phyloP scores from a whole-genome alignment of 805 yeast genomes.

The Yarrowia deformans region DNA sequence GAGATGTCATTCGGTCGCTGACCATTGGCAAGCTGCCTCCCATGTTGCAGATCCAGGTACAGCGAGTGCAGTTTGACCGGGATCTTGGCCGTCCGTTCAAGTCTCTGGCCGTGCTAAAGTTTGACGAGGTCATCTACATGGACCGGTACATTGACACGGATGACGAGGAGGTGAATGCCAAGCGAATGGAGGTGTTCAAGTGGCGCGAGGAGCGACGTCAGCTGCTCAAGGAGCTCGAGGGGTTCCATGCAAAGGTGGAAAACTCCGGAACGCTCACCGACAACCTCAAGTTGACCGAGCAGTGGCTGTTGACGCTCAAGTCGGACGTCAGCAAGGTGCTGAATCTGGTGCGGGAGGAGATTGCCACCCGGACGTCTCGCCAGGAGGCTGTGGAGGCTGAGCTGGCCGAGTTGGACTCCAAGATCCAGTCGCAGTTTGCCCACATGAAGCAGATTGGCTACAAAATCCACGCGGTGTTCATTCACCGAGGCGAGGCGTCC shows the following conservation, averaged over 20 bases:
- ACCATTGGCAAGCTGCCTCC: conserved; percentile 77
- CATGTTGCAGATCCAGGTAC: conserved; percentile 89
- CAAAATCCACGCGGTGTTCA: conserved; percentile 86
- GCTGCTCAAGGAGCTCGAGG: conserved; percentile 38
- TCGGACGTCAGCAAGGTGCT: conserved; percentile 25
- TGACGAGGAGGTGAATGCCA: conserved; percentile 56
- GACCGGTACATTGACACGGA: conserved; percentile 84
- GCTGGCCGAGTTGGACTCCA: conserved; percentile 56
- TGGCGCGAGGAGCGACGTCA: conserved; percentile 60
- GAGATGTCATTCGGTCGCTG: conserved; percentile 74
- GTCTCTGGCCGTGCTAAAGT: conserved; percentile 80
- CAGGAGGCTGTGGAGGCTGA: conserved; percentile 54
- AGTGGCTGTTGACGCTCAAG: conserved; percentile 58
- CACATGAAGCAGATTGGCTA: conserved; percentile 72
- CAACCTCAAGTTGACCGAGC: conserved; percentile 62
- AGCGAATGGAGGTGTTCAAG: conserved; percentile 61
- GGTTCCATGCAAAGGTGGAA: conserved; percentile 22
- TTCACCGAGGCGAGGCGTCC: conserved; percentile 94
- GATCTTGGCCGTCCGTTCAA: conserved; percentile 77
- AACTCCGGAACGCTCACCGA: conserved; percentile 60
- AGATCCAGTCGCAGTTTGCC: conserved; percentile 67
- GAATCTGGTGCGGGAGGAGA: conserved; percentile 54
- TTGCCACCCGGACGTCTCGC: conserved; percentile 58
- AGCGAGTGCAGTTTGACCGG: conserved; percentile 89
- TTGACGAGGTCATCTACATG: conserved; percentile 77